Evolutionary conservation across 495 filamentous ascomycete species (phyloP).

Genomic region (Aspergillus heteromorphus): DNA sequence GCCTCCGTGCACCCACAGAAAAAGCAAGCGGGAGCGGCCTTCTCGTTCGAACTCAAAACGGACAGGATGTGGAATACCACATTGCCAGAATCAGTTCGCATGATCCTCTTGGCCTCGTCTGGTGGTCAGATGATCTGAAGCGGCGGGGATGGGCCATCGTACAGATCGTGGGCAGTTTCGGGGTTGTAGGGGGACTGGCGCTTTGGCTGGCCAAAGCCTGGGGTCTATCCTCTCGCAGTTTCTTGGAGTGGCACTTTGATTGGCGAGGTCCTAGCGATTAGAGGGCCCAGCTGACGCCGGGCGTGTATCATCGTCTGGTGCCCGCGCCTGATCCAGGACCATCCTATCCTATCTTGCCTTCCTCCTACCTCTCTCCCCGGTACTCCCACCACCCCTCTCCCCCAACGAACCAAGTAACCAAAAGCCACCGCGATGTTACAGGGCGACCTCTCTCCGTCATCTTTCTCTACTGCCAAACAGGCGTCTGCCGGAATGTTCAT

Average conservation of each 20-base stretch:
- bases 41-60: constrained; percentile 21
- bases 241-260: constrained; percentile 36
- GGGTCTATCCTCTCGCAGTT: constrained; percentile 32
- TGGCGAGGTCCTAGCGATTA: constrained; percentile 18
- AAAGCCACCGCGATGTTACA: background rate
- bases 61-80: constrained; percentile 21
- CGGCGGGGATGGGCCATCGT: constrained; percentile 62
- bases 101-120: constrained; percentile 73
- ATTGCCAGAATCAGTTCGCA: constrained; percentile 42
- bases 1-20: constrained; percentile 17
- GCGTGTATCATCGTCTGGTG: background rate
- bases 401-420: background rate
- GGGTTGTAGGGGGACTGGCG: constrained; percentile 67
- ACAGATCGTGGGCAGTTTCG: constrained; percentile 72
- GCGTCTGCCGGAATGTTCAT: background rate
- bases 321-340: background rate
- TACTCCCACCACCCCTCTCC: background rate
- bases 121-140: constrained; percentile 63
- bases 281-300: background rate
- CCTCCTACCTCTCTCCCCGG: background rate
- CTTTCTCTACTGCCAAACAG: background rate
- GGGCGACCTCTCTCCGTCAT: background rate
- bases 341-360: background rate
- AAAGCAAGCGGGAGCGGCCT: constrained; percentile 16
- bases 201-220: constrained; percentile 54